Evolutionary conservation across 208 protist species (phyloP), one percentile per base, ranked within the genome.

Genomic region (Vickermania spadyakhi): DNA sequence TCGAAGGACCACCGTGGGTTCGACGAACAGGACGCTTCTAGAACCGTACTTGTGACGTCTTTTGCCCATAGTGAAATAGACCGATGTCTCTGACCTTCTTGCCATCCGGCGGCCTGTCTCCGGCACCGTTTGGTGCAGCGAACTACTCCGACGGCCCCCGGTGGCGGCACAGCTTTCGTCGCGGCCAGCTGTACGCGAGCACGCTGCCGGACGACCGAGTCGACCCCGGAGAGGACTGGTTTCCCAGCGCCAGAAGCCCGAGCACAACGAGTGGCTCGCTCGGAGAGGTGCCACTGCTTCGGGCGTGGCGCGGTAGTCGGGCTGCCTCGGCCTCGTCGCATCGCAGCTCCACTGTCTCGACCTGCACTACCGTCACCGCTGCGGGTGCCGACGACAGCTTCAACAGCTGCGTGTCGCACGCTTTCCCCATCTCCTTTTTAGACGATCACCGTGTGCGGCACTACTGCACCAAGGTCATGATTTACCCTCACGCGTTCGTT

Each of bases 361-460:
- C 49, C 52, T 52, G 60, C 41, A 67, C 61, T 13, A 52, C 52
- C 25, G 62, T 58, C 21, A 67, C 65, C 2, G 64, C 52, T 30
- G 41, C 71, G 31, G 49, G 62, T 28, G 62, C 65, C 25, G 72
- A 86, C 42, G 64, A 70, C 13, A 42, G 58, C 29, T 71, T 81
- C 54, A 58, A 64, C 21, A 68, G 72, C 22, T 85, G 77, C 53
- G 55, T 83, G 28, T 62, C 76, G 67, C 57, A 25, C 2, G 80
- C 81, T 26, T 91, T 79, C 73, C 66, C 70, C 29, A 55, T 75
- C 22, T 71, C 67, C 21, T 90, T 90, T 52, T 52, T 65, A 29
- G 73, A 73, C 14, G 73, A 93, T 57, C 68, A 74, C 22, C 73
- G 79, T 23, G 73, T 93, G 27, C 76, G 79, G 60, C 72, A 79